A percentile compares a stretch with the other conserved stretches of the same genome.
Conservation (phyloP, 1,139 yeast genomes). For the Hemisphaericaspora subhashii region DNA sequence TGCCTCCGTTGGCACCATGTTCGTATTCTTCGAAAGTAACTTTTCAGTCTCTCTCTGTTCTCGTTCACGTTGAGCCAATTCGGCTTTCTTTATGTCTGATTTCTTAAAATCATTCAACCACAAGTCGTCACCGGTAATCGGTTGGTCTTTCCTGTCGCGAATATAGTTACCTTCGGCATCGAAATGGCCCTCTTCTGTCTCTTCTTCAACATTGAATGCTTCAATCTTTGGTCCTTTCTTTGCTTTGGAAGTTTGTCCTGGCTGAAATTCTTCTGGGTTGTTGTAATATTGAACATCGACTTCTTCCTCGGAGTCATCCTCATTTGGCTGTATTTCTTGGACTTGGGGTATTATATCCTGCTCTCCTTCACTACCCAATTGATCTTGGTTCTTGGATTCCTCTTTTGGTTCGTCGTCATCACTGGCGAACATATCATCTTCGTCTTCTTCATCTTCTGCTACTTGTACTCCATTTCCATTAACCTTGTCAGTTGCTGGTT, state of each 20-base stretch:
- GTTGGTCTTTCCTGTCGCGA: constrained; percentile 33
- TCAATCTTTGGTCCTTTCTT: constrained; percentile 42
- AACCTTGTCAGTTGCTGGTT: no score
- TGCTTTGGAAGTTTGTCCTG: constrained; percentile 2
- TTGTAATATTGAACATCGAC: constrained; percentile 17
- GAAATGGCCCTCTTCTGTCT: constrained; percentile 58
- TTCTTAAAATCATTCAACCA: constrained; percentile 48
- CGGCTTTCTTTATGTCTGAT: constrained; percentile 50
- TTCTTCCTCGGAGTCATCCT: constrained; percentile 7
- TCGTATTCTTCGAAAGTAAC: constrained; percentile 8
- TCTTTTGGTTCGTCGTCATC: constrained; percentile 4
- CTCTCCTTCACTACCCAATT: constrained; percentile 19
- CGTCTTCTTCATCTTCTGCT: constrained; percentile 10
- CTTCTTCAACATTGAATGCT: constrained; percentile 60
- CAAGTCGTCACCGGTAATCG: constrained; percentile 43
- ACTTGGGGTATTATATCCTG: constrained; percentile 45
- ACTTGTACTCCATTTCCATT: no score
- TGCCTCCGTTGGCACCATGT: constrained; percentile 19
- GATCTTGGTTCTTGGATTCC: constrained; percentile 11
- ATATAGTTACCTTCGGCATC: constrained; percentile 64
- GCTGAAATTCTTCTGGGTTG: constrained; percentile 15
- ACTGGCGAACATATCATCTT: constrained; percentile 41
- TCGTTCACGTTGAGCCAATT: constrained; percentile 36
- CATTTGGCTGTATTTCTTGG: constrained; percentile 19
- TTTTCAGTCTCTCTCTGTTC: constrained; percentile 15